Percentiles rank a stretch among this genome's conserved stretches.
These are phyloP conservation scores for Sarocladiaceae sp. DNA, from an alignment of 2,329 filamentous ascomycete genomes.

Conservation along the genomic window DNA sequence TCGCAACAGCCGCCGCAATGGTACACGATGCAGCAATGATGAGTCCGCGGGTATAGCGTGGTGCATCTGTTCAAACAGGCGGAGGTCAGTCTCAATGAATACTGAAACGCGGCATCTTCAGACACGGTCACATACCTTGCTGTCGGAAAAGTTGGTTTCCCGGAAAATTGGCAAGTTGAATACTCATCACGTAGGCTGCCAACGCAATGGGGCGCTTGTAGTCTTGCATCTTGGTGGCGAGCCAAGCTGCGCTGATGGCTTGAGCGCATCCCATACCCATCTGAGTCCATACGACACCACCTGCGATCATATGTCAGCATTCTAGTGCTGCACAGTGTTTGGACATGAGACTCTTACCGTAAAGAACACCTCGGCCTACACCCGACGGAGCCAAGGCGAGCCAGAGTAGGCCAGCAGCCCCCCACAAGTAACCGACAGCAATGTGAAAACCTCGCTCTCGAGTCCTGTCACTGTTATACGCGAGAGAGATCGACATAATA, in stretches of 20 bases:
- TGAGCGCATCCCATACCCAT: conserved; percentile 27
- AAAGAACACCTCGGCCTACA: conserved; percentile 21
- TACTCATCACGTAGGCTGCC: conserved; percentile 26
- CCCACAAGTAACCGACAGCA: conserved; percentile 21
- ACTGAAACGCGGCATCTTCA: too few species aligned
- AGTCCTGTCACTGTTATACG: conserved; percentile 23
- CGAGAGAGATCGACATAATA: conserved; percentile 20
- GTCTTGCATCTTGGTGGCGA: conserved; percentile 23
- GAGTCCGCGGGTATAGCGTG: conserved; percentile 20
- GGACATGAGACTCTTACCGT: conserved; percentile 13
- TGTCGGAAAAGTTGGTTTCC: conserved; percentile 24
- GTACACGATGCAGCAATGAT: conserved; percentile 21
- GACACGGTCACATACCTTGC: conserved; percentile 16
- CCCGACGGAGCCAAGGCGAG: conserved; percentile 19
- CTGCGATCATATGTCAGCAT: conserved; percentile 10
- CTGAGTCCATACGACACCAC: conserved; percentile 25
- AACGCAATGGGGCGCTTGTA: conserved; percentile 23
- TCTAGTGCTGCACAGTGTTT: neutral
- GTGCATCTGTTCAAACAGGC: conserved; percentile 17
- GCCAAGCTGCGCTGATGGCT: conserved; percentile 26
- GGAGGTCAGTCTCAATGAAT: too few species aligned
- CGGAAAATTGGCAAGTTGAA: conserved; percentile 25
- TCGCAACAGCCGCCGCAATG: conserved; percentile 20
- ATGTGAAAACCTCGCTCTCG: conserved; percentile 24
- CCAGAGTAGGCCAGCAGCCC: conserved; percentile 22